Evolutionary conservation across 2,329 filamentous ascomycete species (phyloP).

Genomic region (Trichoderma simmonsii): DNA sequence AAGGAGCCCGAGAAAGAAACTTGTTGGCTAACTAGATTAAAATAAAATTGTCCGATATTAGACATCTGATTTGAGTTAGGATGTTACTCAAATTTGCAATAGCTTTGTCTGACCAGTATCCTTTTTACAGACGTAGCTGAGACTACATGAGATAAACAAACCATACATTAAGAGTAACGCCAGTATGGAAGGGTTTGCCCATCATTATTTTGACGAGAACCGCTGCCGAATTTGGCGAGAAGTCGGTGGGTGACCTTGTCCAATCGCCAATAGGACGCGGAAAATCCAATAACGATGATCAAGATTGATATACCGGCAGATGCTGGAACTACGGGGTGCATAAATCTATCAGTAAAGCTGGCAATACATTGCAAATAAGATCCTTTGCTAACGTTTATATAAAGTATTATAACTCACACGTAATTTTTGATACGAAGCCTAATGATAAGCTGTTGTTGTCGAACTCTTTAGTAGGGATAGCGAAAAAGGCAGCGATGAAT

Average conservation of each 20-base stretch:
- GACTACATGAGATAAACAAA: no score
- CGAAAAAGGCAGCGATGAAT: not conserved
- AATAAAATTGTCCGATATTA: not conserved
- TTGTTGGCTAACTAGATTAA: constrained; percentile 13
- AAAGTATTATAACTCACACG: not conserved
- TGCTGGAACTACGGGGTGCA: not conserved
- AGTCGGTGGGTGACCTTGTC: not conserved
- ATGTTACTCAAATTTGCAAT: not conserved
- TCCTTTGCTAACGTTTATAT: no score
- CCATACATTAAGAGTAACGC: no score
- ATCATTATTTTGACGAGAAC: not conserved
- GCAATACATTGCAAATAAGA: no score
- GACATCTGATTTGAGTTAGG: not conserved
- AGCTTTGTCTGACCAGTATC: no score
- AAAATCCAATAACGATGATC: not conserved
- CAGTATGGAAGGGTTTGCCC: no score
- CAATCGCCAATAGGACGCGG: not conserved
- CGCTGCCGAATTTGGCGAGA: no score
- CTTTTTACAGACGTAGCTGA: no score
- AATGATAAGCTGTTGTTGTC: not conserved
- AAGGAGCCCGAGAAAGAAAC: constrained; percentile 9
- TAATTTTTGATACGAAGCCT: not conserved
- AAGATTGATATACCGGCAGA: not conserved
- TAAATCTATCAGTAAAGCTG: not conserved
- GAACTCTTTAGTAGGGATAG: not conserved